Percentiles rank a stretch among this genome's conserved stretches.
phyloP scores from a whole-genome alignment of 179 eudicot genomes.

The Monotropa hypopitys region DNA sequence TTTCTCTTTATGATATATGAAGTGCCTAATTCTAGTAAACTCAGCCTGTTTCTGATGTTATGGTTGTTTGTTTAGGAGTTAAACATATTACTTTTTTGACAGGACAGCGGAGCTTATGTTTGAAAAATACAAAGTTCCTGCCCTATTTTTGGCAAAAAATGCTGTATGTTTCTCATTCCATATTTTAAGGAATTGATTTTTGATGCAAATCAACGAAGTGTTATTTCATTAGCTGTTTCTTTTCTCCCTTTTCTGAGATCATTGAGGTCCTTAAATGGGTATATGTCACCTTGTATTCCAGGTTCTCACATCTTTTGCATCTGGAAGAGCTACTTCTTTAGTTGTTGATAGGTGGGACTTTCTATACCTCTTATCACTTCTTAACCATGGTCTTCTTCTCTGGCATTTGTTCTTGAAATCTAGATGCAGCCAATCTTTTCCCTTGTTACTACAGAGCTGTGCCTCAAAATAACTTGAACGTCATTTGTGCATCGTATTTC shows the following conservation, averaged over 20 bases:
- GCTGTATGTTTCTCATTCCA: constrained; percentile 50
- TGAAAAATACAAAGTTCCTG: constrained; percentile 93
- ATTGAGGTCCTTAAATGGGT: constrained; percentile 7
- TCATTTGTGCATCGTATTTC: neutral
- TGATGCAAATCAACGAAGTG: neutral
- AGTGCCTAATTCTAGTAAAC: neutral
- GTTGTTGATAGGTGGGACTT: constrained; percentile 73
- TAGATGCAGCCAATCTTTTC: neutral
- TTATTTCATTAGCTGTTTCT: neutral
- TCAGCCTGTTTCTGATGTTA: neutral
- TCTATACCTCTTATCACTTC: neutral
- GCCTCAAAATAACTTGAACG: neutral
- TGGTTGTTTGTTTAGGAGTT: constrained; percentile 4
- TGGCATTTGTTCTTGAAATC: neutral
- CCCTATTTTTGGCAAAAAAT: constrained; percentile 89
- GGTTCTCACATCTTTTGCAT: constrained; percentile 98
- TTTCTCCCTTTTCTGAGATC: constrained; percentile 9
- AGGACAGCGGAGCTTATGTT: constrained; percentile 97
- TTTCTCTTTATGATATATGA: neutral
- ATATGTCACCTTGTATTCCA: constrained; percentile 14
- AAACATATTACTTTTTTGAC: constrained; percentile 22
- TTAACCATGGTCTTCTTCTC: neutral
- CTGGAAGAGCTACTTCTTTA: constrained; percentile 86
- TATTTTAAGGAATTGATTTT: neutral
- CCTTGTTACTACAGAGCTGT: neutral